Conservation (phyloP, 768 basidiomycete species). For the Boletus reticuloceps region DNA sequence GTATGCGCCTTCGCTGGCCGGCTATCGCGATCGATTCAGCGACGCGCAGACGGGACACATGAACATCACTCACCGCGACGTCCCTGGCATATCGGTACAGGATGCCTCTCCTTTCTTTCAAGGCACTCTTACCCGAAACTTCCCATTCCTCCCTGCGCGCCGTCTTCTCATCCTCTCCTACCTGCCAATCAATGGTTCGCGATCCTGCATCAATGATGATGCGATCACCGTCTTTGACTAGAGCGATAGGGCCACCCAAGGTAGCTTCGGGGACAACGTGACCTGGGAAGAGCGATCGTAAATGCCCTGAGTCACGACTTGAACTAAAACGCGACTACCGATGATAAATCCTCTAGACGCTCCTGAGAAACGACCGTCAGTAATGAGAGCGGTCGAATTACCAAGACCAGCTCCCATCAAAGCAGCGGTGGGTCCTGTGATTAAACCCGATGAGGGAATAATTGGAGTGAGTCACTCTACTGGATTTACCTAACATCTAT, state of each 20-base stretch:
- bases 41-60: background rate
- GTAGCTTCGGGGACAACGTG: constrained; percentile 66
- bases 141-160: constrained; percentile 67
- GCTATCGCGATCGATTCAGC: constrained; percentile 41
- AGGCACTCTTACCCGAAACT: constrained; percentile 55
- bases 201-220: constrained; percentile 71
- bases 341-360: constrained; percentile 70
- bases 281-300: constrained; percentile 40
- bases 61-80: constrained; percentile 67
- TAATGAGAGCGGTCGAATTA: constrained; percentile 76
- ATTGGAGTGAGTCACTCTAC: background rate
- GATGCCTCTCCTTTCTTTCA: constrained; percentile 72
- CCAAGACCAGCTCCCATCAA: constrained; percentile 83
- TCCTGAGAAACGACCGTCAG: constrained; percentile 88
- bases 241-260: constrained; percentile 83
- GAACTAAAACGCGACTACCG: constrained; percentile 29
- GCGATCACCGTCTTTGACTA: constrained; percentile 79
- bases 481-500: constrained; percentile 44
- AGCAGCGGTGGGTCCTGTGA: constrained; percentile 70
- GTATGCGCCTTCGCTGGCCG: constrained; percentile 80
- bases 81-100: constrained; percentile 81
- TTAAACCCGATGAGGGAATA: constrained; percentile 7
- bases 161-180: constrained; percentile 63
- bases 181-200: constrained; percentile 68
- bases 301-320: constrained; percentile 33